Conservation (phyloP, 2,329 filamentous ascomycete species). For the Colletotrichum sp. region DNA sequence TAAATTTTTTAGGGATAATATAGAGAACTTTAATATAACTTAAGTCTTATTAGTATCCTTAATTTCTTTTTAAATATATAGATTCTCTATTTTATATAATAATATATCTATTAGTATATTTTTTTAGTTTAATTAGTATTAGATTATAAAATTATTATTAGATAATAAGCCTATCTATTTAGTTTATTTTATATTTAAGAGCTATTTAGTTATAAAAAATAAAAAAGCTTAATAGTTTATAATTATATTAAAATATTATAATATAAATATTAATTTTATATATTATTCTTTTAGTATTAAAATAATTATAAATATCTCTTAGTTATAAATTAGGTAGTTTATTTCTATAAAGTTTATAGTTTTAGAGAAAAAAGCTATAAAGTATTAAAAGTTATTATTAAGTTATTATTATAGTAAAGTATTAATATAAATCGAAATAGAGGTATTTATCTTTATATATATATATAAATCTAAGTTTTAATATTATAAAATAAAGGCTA, state of each 20-base stretch:
- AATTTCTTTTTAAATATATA: background rate
- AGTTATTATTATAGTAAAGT: background rate
- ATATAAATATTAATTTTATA: background rate
- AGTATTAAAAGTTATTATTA: background rate
- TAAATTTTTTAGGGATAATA: accelerated
- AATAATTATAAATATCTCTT: background rate
- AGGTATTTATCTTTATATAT: background rate
- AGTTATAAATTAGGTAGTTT: background rate
- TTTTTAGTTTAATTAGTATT: background rate
- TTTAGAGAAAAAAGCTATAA: background rate
- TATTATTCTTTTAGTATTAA: background rate
- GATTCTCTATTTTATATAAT: background rate
- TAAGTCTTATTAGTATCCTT: background rate
- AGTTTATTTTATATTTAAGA: background rate
- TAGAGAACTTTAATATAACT: background rate
- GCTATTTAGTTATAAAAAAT: background rate
- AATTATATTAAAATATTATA: background rate
- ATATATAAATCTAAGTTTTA: background rate
- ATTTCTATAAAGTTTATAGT: background rate
- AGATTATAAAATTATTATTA: background rate
- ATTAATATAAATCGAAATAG: background rate
- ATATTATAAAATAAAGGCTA: background rate
- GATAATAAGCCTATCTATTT: background rate
- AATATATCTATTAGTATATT: background rate
- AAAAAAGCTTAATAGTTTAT: background rate